Evolutionary conservation across 305 asterid genomes (phyloP).

Genomic region (Fraxinus paxiana): DNA sequence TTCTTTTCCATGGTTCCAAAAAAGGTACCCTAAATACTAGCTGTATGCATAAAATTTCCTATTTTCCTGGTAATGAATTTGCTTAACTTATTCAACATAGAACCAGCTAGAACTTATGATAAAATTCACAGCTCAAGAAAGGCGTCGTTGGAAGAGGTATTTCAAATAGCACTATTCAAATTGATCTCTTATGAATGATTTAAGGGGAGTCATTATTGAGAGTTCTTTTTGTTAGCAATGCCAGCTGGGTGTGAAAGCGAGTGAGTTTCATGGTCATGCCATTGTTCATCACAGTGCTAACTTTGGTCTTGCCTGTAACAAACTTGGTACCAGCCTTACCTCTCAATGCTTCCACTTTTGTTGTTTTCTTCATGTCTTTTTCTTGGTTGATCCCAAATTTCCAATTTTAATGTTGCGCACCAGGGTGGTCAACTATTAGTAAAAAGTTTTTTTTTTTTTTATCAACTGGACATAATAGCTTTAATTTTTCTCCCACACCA

Average conservation of each 20-base stretch:
- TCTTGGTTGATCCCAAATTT: neutral
- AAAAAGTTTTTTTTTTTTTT: neutral
- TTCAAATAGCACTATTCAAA: neutral
- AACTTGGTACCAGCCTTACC: slow-evolving; percentile 40
- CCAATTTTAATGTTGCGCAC: neutral
- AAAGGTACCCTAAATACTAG: slow-evolving; percentile 26
- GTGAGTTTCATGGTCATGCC: slow-evolving; percentile 51
- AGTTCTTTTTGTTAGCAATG: slow-evolving; percentile 18
- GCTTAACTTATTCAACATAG: slow-evolving; percentile 16
- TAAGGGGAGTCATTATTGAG: neutral
- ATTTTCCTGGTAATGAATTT: neutral
- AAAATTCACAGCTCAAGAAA: slow-evolving; percentile 30
- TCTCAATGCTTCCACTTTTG: neutral
- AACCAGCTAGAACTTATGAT: slow-evolving; percentile 24
- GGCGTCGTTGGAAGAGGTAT: slow-evolving; percentile 42
- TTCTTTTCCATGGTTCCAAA: slow-evolving; percentile 28
- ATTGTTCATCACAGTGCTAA: slow-evolving; percentile 33
- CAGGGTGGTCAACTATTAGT: neutral
- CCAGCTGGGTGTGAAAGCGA: slow-evolving; percentile 54
- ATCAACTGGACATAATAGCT: neutral
- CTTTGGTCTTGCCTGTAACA: slow-evolving; percentile 25
- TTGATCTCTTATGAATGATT: neutral
- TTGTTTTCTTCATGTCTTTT: slow-evolving; percentile 2
- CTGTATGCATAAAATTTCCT: neutral
- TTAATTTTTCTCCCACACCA: neutral